Conservation (phyloP, 164 flowering plant genomes). For the Umbilicus rupestris region DNA sequence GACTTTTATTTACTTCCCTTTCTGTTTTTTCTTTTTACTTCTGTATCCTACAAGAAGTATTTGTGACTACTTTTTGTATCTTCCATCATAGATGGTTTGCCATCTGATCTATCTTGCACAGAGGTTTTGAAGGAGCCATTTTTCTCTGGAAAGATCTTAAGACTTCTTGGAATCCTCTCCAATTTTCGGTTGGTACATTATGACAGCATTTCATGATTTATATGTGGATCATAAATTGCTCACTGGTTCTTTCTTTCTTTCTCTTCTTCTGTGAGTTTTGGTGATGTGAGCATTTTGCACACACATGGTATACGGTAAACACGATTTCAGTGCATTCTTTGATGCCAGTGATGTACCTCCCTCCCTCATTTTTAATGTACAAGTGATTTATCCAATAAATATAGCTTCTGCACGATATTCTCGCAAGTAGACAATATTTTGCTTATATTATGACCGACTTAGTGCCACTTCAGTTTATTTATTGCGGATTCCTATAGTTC, state of each 20-base stretch:
- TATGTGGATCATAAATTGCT: neutral
- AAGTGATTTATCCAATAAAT: neutral
- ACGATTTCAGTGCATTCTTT: neutral
- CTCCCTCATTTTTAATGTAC: neutral
- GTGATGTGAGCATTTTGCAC: neutral
- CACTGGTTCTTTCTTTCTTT: neutral
- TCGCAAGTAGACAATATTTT: neutral
- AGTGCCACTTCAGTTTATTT: neutral
- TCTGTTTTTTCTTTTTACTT: neutral
- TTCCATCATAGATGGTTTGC: constrained; percentile 34
- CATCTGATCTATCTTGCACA: constrained; percentile 26
- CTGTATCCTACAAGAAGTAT: neutral
- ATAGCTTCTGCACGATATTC: neutral
- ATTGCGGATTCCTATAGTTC: neutral
- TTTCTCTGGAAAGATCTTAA: constrained; percentile 67
- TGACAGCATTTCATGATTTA: neutral
- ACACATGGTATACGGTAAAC: neutral
- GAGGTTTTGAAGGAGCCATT: constrained; percentile 66
- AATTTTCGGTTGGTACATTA: constrained; percentile 47
- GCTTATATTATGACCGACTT: neutral
- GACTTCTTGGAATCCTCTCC: constrained; percentile 63
- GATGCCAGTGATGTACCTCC: neutral
- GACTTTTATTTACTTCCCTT: neutral
- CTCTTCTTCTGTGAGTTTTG: neutral
- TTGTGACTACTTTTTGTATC: neutral